Percentiles rank a stretch among this genome's conserved stretches.
Conservation (phyloP, 1,284 basidiomycete genomes). For the Ustilago cynodontis region DNA sequence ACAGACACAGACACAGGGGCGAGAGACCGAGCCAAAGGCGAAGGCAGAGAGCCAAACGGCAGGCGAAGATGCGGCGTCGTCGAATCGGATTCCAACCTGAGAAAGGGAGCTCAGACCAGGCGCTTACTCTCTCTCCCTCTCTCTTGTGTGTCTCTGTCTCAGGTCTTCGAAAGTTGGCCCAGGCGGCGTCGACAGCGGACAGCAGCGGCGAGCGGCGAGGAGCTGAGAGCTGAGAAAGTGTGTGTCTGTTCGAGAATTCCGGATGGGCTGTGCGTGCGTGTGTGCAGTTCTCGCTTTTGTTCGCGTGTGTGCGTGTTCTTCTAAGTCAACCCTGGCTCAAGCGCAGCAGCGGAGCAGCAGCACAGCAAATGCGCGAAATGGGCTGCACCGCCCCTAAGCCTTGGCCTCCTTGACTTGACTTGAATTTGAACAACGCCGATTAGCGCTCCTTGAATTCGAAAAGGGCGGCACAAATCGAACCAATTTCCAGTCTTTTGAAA, state of each 20-base stretch:
- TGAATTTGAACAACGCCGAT: background rate
- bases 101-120: conserved; percentile 6
- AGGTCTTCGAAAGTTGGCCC: conserved; percentile 14
- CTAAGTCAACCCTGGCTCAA: background rate
- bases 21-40: no score
- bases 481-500: background rate
- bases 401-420: background rate
- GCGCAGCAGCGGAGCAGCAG: background rate
- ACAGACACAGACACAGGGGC: no score
- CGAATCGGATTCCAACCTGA: conserved; percentile 4
- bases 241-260: background rate
- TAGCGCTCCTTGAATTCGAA: conserved; percentile 9
- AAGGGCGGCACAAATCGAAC: conserved; percentile 4
- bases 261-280: conserved; percentile 29
- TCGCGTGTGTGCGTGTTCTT: background rate
- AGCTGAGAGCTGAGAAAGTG: no score
- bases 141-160: background rate
- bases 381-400: conserved; percentile 11
- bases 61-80: background rate
- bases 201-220: conserved; percentile 10
- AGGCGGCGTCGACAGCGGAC: background rate
- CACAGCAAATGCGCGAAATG: no score
- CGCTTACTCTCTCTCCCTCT: conserved; percentile 5
- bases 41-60: background rate
- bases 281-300: background rate